Evolutionary conservation across 2,329 filamentous ascomycete genomes (phyloP).

Genomic region (Aspergillus fumigatiaffinis): DNA sequence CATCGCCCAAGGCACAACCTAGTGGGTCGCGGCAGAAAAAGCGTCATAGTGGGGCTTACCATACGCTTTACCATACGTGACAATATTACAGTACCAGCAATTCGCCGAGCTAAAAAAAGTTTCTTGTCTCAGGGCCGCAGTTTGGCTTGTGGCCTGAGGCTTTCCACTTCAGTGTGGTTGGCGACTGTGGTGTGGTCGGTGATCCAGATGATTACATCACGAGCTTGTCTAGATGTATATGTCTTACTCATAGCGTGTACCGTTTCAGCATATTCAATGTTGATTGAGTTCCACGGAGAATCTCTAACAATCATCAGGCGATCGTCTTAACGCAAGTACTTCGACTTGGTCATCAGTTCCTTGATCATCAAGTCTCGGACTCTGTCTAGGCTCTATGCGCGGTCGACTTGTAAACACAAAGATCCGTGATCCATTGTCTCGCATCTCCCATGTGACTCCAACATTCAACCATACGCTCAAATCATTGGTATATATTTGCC

Average conservation of each 20-base stretch:
- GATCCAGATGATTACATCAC: neutral
- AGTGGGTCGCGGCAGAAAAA: slow-evolving; percentile 14
- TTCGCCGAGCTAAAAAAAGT: slow-evolving; percentile 3
- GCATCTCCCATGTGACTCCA: neutral
- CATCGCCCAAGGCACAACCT: slow-evolving; percentile 8
- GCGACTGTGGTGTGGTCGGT: neutral
- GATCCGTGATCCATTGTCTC: neutral
- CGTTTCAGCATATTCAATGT: neutral
- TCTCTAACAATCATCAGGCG: too few species aligned
- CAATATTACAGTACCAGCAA: slow-evolving; percentile 1
- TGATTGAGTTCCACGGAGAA: neutral
- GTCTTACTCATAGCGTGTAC: neutral
- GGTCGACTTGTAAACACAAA: neutral
- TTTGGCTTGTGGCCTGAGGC: neutral
- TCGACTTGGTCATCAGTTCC: too few species aligned
- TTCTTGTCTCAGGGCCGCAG: neutral
- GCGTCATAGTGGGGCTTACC: slow-evolving; percentile 28
- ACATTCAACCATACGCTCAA: neutral
- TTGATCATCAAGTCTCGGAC: neutral
- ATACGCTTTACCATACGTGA: slow-evolving; percentile 15
- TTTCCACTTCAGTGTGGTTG: neutral
- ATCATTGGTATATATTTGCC: neutral
- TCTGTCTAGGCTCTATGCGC: neutral
- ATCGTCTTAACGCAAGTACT: too few species aligned
- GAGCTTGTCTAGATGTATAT: neutral